Conservation (phyloP, 2,329 filamentous ascomycete species). For the Alternaria alternata region DNA sequence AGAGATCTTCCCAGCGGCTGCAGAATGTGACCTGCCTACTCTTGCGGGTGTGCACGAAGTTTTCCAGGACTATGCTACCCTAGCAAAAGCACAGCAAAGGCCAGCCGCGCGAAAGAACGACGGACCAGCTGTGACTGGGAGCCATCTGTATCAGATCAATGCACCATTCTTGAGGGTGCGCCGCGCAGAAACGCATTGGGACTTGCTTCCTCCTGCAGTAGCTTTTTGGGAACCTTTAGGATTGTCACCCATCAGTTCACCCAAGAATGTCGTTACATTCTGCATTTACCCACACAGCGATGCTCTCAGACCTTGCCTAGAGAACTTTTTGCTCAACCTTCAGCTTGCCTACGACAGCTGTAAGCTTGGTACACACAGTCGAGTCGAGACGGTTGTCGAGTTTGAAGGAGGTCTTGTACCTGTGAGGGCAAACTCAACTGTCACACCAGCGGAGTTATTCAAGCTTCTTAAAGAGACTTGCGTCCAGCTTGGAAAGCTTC, state of each 20-base stretch:
- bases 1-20: slow-evolving; percentile 41
- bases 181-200: slow-evolving; percentile 72
- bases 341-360: slow-evolving; percentile 76
- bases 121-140: slow-evolving; percentile 32
- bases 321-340: slow-evolving; percentile 72
- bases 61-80: slow-evolving; percentile 49
- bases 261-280: slow-evolving; percentile 74
- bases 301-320: slow-evolving; percentile 68
- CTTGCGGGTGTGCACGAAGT: slow-evolving; percentile 56
- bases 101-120: slow-evolving; percentile 45
- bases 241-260: slow-evolving; percentile 73
- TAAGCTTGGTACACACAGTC: slow-evolving; percentile 72
- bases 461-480: slow-evolving; percentile 47
- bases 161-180: slow-evolving; percentile 77
- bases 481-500: slow-evolving; percentile 52
- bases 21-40: slow-evolving; percentile 42
- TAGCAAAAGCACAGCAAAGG: slow-evolving; percentile 47
- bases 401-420: slow-evolving; percentile 47
- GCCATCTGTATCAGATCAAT: slow-evolving; percentile 59
- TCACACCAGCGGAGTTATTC: slow-evolving; percentile 35
- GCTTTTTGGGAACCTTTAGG: slow-evolving; percentile 84
- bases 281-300: slow-evolving; percentile 74
- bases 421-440: slow-evolving; percentile 26
- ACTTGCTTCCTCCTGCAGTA: slow-evolving; percentile 76
- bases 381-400: slow-evolving; percentile 51